A percentile compares a stretch with the other conserved stretches of the same genome.
Conservation (phyloP, 1,284 basidiomycete genomes). For the Moesziomyces antarcticus region DNA sequence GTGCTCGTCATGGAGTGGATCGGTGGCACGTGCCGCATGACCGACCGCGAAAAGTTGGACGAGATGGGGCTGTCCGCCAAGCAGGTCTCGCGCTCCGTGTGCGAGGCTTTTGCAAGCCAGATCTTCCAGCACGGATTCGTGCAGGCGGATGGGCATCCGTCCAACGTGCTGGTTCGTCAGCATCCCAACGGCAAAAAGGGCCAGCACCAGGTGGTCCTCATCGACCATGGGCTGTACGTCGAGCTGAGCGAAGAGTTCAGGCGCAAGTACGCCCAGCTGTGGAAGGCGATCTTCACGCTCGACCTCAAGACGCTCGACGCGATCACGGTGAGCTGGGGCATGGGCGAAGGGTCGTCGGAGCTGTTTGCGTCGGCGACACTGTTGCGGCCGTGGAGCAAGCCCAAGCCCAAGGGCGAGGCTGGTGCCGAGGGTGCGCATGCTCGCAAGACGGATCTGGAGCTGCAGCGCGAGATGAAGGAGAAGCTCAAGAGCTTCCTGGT, state of each 20-base stretch:
- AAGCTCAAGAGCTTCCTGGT: slow-evolving; percentile 58
- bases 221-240: slow-evolving; percentile 63
- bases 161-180: slow-evolving; percentile 54
- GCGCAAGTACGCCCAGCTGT: slow-evolving; percentile 58
- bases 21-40: slow-evolving; percentile 51
- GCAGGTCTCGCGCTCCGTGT: slow-evolving; percentile 50
- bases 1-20: slow-evolving; percentile 63
- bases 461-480: slow-evolving; percentile 54
- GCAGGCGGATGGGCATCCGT: slow-evolving; percentile 60
- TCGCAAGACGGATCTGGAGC: slow-evolving; percentile 43
- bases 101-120: slow-evolving; percentile 59
- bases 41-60: slow-evolving; percentile 48
- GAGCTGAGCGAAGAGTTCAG: slow-evolving; percentile 55
- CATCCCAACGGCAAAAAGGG: slow-evolving; percentile 57
- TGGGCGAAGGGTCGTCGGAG: slow-evolving; percentile 57
- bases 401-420: slow-evolving; percentile 35
- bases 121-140: slow-evolving; percentile 64
- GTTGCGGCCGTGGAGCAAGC: slow-evolving; percentile 57
- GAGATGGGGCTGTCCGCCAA: slow-evolving; percentile 55
- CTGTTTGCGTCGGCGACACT: slow-evolving; percentile 60
- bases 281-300: slow-evolving; percentile 59
- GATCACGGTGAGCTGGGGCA: slow-evolving; percentile 57
- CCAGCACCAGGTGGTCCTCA: slow-evolving; percentile 57
- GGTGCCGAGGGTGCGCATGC: slow-evolving; percentile 18
- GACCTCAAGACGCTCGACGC: slow-evolving; percentile 54